These are phyloP conservation scores for Botryotinia narcissicola DNA, from an alignment of 2,329 filamentous ascomycete genomes.

Conservation along the genomic window DNA sequence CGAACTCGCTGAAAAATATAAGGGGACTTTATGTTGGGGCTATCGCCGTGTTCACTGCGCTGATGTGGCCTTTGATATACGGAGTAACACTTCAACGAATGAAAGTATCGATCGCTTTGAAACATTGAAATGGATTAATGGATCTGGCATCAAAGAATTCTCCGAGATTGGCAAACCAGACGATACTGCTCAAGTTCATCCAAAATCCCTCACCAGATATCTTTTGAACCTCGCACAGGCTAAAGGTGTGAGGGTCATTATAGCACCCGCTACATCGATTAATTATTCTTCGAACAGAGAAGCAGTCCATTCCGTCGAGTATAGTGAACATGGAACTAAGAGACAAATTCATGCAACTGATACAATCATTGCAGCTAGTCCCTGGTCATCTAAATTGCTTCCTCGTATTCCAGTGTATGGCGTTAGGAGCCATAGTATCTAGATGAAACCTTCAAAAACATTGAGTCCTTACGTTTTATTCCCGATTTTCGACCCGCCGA, in stretches of 20 bases:
- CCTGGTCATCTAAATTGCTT: slow-evolving; percentile 7
- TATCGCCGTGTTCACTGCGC: slow-evolving; percentile 75
- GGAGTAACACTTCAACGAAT: too few relatives aligned
- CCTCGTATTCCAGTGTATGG: slow-evolving; percentile 4
- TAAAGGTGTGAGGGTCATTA: neutral
- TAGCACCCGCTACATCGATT: neutral
- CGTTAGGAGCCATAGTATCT: slow-evolving; percentile 9
- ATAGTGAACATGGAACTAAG: neutral
- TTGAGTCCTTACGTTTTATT: neutral
- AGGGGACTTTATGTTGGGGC: slow-evolving; percentile 75
- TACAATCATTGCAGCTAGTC: neutral
- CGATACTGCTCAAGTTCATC: slow-evolving; percentile 5
- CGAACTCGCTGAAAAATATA: slow-evolving; percentile 75
- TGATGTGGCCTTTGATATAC: neutral
- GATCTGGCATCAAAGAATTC: neutral
- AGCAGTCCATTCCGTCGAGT: neutral
- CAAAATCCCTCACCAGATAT: neutral
- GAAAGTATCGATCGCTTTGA: neutral
- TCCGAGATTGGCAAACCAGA: slow-evolving; percentile 1
- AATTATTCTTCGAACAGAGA: neutral
- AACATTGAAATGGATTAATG: neutral
- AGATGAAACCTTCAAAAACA: neutral
- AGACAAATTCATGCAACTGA: neutral
- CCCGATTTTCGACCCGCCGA: neutral
- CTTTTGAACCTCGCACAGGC: neutral